Base-by-base conservation (phyloP, 1,284 basidiomycete genomes). In the Sparassis latifolia region DNA sequence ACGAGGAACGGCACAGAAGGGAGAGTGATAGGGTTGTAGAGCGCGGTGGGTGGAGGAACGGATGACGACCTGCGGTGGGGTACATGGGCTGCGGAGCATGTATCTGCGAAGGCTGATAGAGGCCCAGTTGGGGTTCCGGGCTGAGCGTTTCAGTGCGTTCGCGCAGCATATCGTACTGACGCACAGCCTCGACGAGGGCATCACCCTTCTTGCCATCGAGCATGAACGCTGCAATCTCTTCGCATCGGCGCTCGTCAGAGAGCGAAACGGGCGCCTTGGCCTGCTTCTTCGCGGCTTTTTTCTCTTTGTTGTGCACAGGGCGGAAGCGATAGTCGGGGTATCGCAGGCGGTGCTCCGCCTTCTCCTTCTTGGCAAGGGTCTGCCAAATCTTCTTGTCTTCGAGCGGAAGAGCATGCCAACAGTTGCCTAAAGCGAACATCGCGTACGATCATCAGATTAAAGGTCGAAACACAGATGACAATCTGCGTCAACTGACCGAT, bases 241-340 rank as follows among this genome's bases (percentile, higher is more conserved):
- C 66, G 58, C 66, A 67, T 1, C 51, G 51, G 3, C 65, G 66
- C 50, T 55, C 62, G 52, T 78, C 78, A 5, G 68, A 60, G 0
- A 71, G 69, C 2, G 69, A 44, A 32, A 47, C 27, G 5, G 54
- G 55, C 30, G 51, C 43, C 59, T 64, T 63, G 48, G 45, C 0
- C 55, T 46, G 62, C 68, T 74, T 33, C 33, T 57, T 60, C 2
- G 55, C 56, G 51, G 62, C 62, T 57, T 65, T 66, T 56, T 77
- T 77, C 28, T 69, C 70, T 67, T 82, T 82, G 62, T 79, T 80
- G 71, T 85, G 86, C 33, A 71, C 79, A 0, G 86, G 85, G 40
- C 75, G 72, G 75, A 86, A 89, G 40, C 80, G 79, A 59, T 88
- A 89, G 56, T 82, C 74, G 2, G 86, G 86, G 62, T 85, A 84